Evolutionary conservation across 305 asterid species (phyloP).

Genomic region (Salvia sclarea): DNA sequence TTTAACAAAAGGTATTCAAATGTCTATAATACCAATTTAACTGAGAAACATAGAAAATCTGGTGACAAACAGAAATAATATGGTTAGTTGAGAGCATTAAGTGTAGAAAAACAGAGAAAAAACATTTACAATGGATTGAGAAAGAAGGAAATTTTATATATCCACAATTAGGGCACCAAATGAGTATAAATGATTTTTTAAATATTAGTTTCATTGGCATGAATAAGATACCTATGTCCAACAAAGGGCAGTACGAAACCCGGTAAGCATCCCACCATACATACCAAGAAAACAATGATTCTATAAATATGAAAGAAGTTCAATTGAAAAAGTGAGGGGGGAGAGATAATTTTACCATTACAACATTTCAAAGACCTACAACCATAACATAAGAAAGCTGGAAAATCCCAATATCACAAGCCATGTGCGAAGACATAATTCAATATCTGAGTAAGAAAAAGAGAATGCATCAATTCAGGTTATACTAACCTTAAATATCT

Average conservation of each 20-base stretch:
- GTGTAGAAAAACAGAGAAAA: not conserved
- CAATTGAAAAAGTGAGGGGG: not conserved
- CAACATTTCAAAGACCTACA: not conserved
- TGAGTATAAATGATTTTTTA: not conserved
- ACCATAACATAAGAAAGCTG: slow-evolving; percentile 8
- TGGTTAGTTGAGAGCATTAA: not conserved
- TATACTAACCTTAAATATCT: slow-evolving; percentile 71
- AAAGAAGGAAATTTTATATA: not conserved
- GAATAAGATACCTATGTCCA: not conserved
- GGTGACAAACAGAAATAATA: not conserved
- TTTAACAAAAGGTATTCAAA: not conserved
- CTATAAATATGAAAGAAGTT: not conserved
- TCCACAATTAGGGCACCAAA: not conserved
- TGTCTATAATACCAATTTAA: slow-evolving; percentile 4
- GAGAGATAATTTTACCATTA: not conserved
- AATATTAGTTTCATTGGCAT: not conserved
- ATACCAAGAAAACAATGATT: not conserved
- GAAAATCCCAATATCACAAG: not conserved
- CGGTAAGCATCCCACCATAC: not conserved
- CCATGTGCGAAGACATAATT: not conserved
- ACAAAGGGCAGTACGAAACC: not conserved
- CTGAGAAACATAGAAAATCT: not conserved
- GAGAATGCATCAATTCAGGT: not conserved
- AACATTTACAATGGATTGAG: not conserved
- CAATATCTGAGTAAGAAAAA: not conserved